Conservation (phyloP, 2,329 filamentous ascomycete species). For the Scedosporium boydii region DNA sequence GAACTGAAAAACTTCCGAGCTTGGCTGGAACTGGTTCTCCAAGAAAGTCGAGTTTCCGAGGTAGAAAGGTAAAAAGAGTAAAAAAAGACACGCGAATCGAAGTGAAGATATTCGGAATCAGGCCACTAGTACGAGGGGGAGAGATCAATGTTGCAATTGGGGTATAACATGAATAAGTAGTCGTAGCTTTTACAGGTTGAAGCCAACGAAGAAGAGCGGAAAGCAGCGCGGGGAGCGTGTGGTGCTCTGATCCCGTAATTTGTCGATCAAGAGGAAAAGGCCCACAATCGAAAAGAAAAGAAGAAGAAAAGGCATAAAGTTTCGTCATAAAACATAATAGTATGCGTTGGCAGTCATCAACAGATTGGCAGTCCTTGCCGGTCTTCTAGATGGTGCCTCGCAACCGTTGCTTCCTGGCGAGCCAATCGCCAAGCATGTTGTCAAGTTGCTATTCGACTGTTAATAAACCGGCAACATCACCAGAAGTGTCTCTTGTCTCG, state of each 20-base stretch:
- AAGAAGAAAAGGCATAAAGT: not conserved
- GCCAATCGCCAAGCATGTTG: constrained; percentile 73
- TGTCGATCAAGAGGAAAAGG: not conserved
- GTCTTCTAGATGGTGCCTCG: constrained; percentile 34
- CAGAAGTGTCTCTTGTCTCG: not conserved
- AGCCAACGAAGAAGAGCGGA: not conserved
- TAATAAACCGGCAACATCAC: not conserved
- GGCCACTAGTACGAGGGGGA: not conserved
- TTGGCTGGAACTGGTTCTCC: not conserved
- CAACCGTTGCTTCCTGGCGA: constrained; percentile 59
- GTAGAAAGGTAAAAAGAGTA: constrained; percentile 3
- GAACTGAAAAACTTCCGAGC: no score
- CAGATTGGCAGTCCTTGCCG: not conserved
- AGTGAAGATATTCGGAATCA: not conserved
- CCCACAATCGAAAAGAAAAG: not conserved
- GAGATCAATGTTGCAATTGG: not conserved
- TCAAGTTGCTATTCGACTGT: constrained; percentile 57
- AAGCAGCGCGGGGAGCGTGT: not conserved
- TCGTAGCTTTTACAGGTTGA: not conserved
- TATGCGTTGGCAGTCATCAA: not conserved
- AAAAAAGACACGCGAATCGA: constrained; percentile 1
- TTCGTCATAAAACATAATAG: not conserved
- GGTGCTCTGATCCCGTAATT: not conserved
- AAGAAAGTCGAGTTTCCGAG: not conserved
- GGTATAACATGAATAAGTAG: not conserved